Conservation (phyloP, 2,329 filamentous ascomycete species). For the Aureobasidium leucospermi region DNA sequence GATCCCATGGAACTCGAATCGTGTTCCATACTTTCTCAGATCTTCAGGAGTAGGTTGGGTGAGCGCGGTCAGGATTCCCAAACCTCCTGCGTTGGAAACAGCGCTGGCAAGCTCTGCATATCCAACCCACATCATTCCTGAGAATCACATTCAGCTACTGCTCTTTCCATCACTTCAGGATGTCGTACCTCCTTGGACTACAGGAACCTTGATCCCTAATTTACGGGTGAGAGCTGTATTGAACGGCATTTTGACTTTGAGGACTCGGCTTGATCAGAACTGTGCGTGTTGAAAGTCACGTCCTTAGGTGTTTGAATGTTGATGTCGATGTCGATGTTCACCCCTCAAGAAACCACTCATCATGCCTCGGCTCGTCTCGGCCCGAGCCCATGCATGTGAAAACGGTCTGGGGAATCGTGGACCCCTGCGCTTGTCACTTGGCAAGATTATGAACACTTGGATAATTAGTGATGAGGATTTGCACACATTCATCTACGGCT, state of each 20-base stretch:
- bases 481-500: too few species aligned
- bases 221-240: constrained; percentile 56
- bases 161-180: too few species aligned
- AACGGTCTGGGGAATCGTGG: not conserved
- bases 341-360: not conserved
- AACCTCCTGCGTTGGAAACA: constrained; percentile 72
- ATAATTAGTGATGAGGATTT: too few species aligned
- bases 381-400: not conserved
- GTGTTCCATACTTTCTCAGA: constrained; percentile 55
- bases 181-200: constrained; percentile 66
- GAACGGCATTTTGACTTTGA: constrained; percentile 49
- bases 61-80: constrained; percentile 77
- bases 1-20: not conserved
- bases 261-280: not conserved
- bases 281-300: not conserved
- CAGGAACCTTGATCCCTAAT: constrained; percentile 59
- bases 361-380: constrained; percentile 5
- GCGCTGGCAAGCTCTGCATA: constrained; percentile 70
- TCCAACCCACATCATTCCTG: constrained; percentile 70
- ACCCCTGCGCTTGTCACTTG: too few species aligned
- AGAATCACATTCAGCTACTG: too few species aligned
- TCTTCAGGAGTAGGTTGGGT: constrained; percentile 90
- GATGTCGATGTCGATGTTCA: not conserved
- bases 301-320: not conserved
- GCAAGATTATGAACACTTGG: too few species aligned